These are phyloP conservation scores for Tardiomyces digboiensis DNA, from an alignment of 1,139 yeast genomes.

Conservation along the genomic window DNA sequence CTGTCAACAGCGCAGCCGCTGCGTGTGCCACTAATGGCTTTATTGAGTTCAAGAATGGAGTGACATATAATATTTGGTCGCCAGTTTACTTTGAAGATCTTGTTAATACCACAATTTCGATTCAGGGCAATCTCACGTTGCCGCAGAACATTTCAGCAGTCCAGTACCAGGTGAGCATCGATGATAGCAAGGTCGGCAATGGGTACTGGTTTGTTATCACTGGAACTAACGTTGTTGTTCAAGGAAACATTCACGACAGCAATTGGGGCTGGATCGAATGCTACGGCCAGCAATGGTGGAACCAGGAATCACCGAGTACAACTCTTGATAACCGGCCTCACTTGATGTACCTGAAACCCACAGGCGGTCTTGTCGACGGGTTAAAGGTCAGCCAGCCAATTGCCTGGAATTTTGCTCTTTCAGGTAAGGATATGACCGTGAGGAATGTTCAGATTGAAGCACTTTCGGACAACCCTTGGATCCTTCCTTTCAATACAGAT, in stretches of 20 bases:
- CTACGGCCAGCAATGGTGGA: slow-evolving; percentile 1
- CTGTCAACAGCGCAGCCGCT: neutral
- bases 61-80: neutral
- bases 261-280: slow-evolving; percentile 2
- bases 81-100: neutral
- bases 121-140: neutral
- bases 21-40: neutral
- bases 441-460: neutral
- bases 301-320: neutral
- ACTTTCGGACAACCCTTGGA: neutral
- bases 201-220: neutral
- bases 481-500: slow-evolving; percentile 1
- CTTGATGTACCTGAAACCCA: neutral
- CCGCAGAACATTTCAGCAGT: neutral
- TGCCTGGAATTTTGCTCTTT: neutral
- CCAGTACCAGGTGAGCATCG: neutral
- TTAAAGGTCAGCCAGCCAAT: neutral
- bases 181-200: neutral
- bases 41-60: neutral
- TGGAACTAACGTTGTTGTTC: neutral
- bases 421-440: neutral
- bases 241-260: neutral
- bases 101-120: neutral
- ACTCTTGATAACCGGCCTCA: neutral
- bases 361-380: neutral